Conservation (phyloP, 225 moss, liverwort and hornwort species). For the Climacium dendroides region DNA sequence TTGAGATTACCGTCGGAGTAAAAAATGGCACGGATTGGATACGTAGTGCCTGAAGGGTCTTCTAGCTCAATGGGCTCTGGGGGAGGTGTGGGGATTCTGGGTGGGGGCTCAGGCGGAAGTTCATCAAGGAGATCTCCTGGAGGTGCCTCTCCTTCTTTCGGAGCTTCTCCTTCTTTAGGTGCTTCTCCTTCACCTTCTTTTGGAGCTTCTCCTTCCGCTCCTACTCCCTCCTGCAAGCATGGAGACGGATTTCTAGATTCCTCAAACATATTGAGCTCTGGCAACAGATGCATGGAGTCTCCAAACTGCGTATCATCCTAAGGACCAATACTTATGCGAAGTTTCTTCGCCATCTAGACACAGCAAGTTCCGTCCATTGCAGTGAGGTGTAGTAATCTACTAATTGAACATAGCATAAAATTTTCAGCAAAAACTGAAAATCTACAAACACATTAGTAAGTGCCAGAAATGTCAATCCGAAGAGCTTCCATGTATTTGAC, state of each 20-base stretch:
- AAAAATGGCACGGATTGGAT: slow-evolving; percentile 66
- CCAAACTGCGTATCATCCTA: neutral
- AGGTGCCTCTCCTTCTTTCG: neutral
- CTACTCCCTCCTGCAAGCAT: slow-evolving; percentile 14
- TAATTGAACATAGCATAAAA: neutral
- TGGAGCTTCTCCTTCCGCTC: neutral
- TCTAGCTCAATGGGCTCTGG: slow-evolving; percentile 59
- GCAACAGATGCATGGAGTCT: neutral
- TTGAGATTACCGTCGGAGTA: slow-evolving; percentile 49
- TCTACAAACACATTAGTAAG: neutral
- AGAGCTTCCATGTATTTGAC: neutral
- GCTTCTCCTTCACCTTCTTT: slow-evolving; percentile 6
- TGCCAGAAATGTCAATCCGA: neutral
- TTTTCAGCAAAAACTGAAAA: neutral
- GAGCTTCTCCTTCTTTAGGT: neutral
- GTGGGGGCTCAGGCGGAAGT: slow-evolving; percentile 3
- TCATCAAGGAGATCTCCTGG: neutral
- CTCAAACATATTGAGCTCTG: neutral
- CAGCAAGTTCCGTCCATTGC: neutral
- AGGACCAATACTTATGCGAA: neutral
- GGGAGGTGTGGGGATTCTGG: slow-evolving; percentile 6
- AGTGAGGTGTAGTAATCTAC: neutral
- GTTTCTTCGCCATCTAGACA: neutral
- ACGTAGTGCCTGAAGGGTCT: slow-evolving; percentile 58
- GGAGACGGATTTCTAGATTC: neutral